Evolutionary conservation across 2,329 filamentous ascomycete genomes (phyloP).

Genomic region (Xylariaceae sp.): DNA sequence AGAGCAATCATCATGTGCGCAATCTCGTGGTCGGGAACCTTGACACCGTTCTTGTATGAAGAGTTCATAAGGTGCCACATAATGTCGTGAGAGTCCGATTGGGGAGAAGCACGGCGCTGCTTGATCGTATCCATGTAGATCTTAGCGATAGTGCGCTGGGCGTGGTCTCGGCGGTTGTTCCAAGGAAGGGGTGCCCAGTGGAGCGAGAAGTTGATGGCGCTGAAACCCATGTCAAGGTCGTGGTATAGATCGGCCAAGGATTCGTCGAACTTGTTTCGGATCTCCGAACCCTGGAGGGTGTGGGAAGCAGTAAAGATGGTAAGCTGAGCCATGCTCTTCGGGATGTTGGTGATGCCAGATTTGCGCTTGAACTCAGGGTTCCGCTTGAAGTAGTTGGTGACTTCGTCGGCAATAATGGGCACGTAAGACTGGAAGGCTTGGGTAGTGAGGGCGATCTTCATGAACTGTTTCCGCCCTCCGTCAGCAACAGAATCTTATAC

Average conservation of each 20-base stretch:
- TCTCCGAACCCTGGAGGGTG: constrained; percentile 76
- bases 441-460: constrained; percentile 74
- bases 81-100: constrained; percentile 64
- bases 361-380: constrained; percentile 61
- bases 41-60: constrained; percentile 74
- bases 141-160: constrained; percentile 73
- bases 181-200: constrained; percentile 86
- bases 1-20: constrained; percentile 93
- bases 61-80: constrained; percentile 87
- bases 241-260: constrained; percentile 79
- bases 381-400: constrained; percentile 65
- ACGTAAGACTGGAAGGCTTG: constrained; percentile 72
- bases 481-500: neutral
- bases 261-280: constrained; percentile 74
- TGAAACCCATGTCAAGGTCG: constrained; percentile 86
- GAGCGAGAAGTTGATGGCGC: constrained; percentile 82
- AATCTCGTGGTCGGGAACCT: constrained; percentile 76
- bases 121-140: constrained; percentile 79
- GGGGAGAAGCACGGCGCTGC: constrained; percentile 53
- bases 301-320: constrained; percentile 88
- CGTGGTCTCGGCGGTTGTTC: constrained; percentile 74
- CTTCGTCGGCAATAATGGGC: constrained; percentile 69
- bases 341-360: constrained; percentile 65
- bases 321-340: constrained; percentile 73
- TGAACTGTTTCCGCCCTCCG: constrained; percentile 48